A percentile compares a stretch with the other conserved stretches of the same genome.
Evolutionary conservation across 2,329 filamentous ascomycete genomes (phyloP).

Genomic region (Madurella mycetomatis): DNA sequence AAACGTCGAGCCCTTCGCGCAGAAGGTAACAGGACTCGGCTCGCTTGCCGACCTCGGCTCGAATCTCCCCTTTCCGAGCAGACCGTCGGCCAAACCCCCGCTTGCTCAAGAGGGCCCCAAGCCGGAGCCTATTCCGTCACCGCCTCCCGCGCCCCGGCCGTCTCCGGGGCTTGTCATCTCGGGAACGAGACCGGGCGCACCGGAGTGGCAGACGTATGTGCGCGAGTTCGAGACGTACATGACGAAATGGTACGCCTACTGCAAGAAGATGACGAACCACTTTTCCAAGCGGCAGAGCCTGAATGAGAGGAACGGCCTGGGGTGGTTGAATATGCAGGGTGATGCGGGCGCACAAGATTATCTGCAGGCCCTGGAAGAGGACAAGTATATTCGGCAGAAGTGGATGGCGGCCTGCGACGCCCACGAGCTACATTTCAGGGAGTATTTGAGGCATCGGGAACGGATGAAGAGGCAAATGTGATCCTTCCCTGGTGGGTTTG

Average conservation of each 20-base stretch:
- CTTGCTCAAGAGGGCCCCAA: constrained; percentile 30
- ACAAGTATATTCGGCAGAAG: constrained; percentile 56
- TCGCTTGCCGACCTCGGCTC: constrained; percentile 54
- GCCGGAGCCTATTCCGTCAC: constrained; percentile 40
- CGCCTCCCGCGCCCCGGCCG: constrained; percentile 47
- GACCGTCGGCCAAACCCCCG: constrained; percentile 41
- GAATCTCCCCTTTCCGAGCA: constrained; percentile 54
- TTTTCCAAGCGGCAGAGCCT: constrained; percentile 49
- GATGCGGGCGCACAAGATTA: constrained; percentile 54
- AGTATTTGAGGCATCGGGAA: constrained; percentile 49
- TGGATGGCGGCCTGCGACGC: constrained; percentile 58
- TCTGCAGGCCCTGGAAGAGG: constrained; percentile 56
- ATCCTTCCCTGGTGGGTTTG: not conserved
- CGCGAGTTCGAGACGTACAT: constrained; percentile 53
- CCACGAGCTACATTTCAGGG: constrained; percentile 55
- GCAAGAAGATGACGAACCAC: constrained; percentile 51
- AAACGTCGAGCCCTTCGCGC: constrained; percentile 52
- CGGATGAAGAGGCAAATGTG: constrained; percentile 33
- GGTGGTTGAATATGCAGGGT: constrained; percentile 41
- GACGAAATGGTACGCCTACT: constrained; percentile 47
- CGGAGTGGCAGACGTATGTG: constrained; percentile 49
- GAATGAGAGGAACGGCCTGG: constrained; percentile 38
- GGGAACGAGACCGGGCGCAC: constrained; percentile 40
- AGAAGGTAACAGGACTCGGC: constrained; percentile 42
- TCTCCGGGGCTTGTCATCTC: constrained; percentile 41